Conservation (phyloP, 192 early-diverging fungal genomes). For the Diversispora eburnea region DNA sequence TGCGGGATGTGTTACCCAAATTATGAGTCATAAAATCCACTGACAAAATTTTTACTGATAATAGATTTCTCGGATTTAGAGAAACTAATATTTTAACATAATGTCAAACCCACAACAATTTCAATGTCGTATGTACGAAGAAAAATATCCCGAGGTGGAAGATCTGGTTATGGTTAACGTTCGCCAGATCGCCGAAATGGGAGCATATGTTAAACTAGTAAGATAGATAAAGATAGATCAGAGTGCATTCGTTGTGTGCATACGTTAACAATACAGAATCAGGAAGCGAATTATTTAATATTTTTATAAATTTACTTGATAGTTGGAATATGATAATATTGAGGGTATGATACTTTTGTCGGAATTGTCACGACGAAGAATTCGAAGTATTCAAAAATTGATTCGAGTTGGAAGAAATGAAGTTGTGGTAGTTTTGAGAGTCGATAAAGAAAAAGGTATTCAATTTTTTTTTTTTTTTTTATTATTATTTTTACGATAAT, state of each 20-base stretch:
- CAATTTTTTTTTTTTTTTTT: conserved; percentile 6
- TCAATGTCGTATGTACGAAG: conserved; percentile 92
- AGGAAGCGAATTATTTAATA: background rate
- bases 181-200: conserved; percentile 90
- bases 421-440: conserved; percentile 88
- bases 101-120: conserved; percentile 37
- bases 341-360: conserved; percentile 96
- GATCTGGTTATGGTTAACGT: conserved; percentile 98
- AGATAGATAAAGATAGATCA: background rate
- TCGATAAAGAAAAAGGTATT: conserved; percentile 93
- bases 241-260: background rate
- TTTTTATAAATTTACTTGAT: background rate
- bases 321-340: conserved; percentile 92
- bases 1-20: too few species aligned
- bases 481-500: conserved; percentile 1
- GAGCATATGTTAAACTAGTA: conserved; percentile 90
- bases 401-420: conserved; percentile 91
- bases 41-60: too few species aligned
- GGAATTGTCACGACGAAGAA: conserved; percentile 91
- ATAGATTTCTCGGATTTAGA: too few species aligned
- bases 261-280: too few species aligned
- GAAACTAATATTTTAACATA: background rate
- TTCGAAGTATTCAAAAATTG: conserved; percentile 93
- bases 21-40: too few species aligned
- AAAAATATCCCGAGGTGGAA: conserved; percentile 88